phyloP scores from a whole-genome alignment of 148 eudicot genomes.

The Nepenthes mirabilis region DNA sequence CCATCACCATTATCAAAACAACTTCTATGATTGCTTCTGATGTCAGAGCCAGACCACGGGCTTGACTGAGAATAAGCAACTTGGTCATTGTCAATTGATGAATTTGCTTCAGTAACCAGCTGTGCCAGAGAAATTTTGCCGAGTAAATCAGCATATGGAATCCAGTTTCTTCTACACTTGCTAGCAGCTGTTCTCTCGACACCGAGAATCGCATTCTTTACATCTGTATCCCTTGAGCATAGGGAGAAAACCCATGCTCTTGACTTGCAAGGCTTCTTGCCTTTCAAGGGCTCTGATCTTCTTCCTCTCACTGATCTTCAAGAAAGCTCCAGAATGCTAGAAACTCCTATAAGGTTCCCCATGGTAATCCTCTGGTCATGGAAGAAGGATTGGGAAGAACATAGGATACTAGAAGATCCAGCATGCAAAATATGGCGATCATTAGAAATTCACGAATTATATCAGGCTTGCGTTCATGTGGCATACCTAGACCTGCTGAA shows the following conservation, averaged over 20 bases:
- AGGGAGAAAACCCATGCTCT: conserved; percentile 9
- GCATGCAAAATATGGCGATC: no score
- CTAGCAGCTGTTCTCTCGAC: conserved; percentile 9
- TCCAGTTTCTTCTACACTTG: conserved; percentile 12
- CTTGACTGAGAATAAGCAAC: conserved; percentile 23
- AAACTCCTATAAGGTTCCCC: conserved; percentile 11
- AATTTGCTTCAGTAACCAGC: conserved; percentile 12
- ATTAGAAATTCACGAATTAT: no score
- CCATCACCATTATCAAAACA: background rate
- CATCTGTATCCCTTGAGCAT: conserved; percentile 13
- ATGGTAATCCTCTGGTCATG: conserved; percentile 11
- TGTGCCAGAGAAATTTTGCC: conserved; percentile 16
- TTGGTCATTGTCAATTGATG: conserved; percentile 17
- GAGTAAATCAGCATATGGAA: conserved; percentile 4
- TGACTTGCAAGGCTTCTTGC: conserved; percentile 7
- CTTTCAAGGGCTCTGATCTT: conserved; percentile 5
- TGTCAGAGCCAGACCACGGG: conserved; percentile 9
- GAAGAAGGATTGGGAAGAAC: conserved; percentile 2
- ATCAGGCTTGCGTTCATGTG: no score
- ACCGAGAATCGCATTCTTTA: conserved; percentile 5
- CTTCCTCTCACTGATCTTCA: conserved; percentile 10
- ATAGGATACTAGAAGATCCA: no score
- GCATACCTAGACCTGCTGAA: no score
- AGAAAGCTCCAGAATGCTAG: conserved; percentile 8
- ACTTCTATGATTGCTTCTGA: conserved; percentile 4